Base-by-base conservation (phyloP, 2,329 filamentous ascomycete species). In the Botrytis fabae region DNA sequence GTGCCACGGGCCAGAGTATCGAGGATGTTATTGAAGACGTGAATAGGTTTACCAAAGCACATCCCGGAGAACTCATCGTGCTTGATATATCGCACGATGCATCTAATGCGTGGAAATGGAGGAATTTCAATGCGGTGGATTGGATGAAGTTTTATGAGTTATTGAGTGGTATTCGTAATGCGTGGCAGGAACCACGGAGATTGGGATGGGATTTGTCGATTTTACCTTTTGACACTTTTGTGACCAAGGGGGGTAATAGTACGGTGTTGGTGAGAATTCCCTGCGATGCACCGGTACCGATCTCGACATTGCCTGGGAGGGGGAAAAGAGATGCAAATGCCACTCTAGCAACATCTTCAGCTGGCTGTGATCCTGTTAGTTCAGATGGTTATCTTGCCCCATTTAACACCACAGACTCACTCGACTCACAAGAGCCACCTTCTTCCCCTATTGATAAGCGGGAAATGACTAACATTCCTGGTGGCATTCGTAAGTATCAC, bases 61-160 rank as follows among this genome's bases (percentile, higher is more conserved):
- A 75, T 62, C 77, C 77, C 0, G 76, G 78, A 0, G 78, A 79
- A 69, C 73, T 79, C 9, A 77, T 78, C 48, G 70, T 78, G 35
- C 66, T 79, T 10, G 77, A 79, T 54, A 59, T 79, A 10, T 73
- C 63, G 18, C 77, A 78, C 57, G 77, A 79, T 69, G 63, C 74
- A 51, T 63, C 74, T 48, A 32, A n/a, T 32, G 35, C 10, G 14
- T 35, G 51, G 2, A 25, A 20, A 38, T 70, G 57, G 28, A 70
- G 4, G 28, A 20, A 28, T 5, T 51, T 51, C 62, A 12, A 25
- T 59, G 62, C 32, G 25, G 32, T 22, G n/a, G 51, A 69, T 75
- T 78, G 78, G 78, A 63, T 73, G 48, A 42, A 63, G 5, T 46
- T 78, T 9, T 78, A 74, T 35, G 46, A n/a, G 8, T 20, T 74